A percentile compares a stretch with the other conserved stretches of the same genome.
phyloP scores from a whole-genome alignment of 2,329 filamentous ascomycete genomes.

The Fusarium sp. region DNA sequence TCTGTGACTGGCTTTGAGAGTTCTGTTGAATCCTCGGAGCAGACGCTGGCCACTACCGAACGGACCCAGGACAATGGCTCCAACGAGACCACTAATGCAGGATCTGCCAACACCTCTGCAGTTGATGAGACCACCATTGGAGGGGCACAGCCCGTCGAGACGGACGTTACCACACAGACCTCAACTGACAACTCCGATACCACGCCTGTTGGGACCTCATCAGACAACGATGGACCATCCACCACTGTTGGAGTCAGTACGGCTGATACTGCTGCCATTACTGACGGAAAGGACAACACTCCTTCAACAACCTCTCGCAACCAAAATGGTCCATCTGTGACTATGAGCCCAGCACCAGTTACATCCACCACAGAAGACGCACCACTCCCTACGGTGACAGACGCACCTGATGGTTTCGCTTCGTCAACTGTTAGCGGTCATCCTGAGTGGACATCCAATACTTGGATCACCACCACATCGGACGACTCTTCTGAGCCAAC shows the following conservation, averaged over 20 bases:
- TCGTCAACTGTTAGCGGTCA: constrained; percentile 10
- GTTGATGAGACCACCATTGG: neutral
- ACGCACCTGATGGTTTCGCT: neutral
- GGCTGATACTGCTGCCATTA: neutral
- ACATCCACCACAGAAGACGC: neutral
- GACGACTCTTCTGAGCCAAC: constrained; percentile 22
- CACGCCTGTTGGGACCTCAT: neutral
- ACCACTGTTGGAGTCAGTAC: neutral
- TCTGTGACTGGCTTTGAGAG: neutral
- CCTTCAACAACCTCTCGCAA: neutral
- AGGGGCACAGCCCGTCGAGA: neutral
- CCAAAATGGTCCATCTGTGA: neutral
- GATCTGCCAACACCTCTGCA: neutral
- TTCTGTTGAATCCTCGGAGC: neutral
- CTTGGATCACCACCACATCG: constrained; percentile 36
- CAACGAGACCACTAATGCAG: neutral
- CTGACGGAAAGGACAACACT: neutral
- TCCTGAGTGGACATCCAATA: constrained; percentile 34
- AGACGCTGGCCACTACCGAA: neutral
- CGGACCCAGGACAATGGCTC: neutral
- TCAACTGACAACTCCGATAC: neutral
- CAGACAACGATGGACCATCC: neutral
- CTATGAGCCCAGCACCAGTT: neutral
- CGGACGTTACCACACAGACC: neutral
- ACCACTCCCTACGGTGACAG: constrained; percentile 3